Evolutionary conservation across 2,329 filamentous ascomycete genomes (phyloP), one percentile per base, ranked within the genome.

Genomic region (Cordyceps javanica): DNA sequence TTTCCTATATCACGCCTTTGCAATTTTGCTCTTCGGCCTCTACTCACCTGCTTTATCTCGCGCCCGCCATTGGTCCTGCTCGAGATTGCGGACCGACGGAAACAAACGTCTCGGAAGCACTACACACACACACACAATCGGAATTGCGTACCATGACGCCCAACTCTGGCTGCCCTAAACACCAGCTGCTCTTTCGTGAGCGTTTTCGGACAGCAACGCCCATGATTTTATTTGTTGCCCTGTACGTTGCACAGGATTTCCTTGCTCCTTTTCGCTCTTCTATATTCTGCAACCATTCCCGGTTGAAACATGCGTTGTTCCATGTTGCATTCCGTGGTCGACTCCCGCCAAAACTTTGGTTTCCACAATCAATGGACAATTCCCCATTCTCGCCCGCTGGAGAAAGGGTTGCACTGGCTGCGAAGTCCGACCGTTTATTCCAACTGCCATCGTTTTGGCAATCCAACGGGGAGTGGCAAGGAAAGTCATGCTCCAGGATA

Each of bases 211-310:
- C 41, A 2, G 30, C 45, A n/a, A 50, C 54, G 7, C 54, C 54
- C n/a, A 57, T 57, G 54, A 57, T 57, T 34, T 16, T 25, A 26
- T 57, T 57, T 45, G 46, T 51, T 28, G 45, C 55, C 25, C 16
- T 57, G 55, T 57, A 57, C 26, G 55, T 57, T 44, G 26, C 21
- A 30, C 6, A 16, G 8, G 1, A 14, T 26, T 10, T n/a, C 5
- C 7, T 25, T 23, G 5, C 38, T 3, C 26, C 14, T 42, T n/a
- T 21, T 36, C 21, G 30, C 30, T 32, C 30, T 8, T 3, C 39
- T 54, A 11, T 13, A 11, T 32, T 32, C 30, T 32, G 30, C 30
- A 32, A 6, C 11, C 6, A 32, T 32, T 32, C 6, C 6, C 11
- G 6, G 30, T 11, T 32, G 30, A 11, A 32, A 11, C 30, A 32